Conservation (phyloP, 257 asterid species). For the Cruciata laevipes region DNA sequence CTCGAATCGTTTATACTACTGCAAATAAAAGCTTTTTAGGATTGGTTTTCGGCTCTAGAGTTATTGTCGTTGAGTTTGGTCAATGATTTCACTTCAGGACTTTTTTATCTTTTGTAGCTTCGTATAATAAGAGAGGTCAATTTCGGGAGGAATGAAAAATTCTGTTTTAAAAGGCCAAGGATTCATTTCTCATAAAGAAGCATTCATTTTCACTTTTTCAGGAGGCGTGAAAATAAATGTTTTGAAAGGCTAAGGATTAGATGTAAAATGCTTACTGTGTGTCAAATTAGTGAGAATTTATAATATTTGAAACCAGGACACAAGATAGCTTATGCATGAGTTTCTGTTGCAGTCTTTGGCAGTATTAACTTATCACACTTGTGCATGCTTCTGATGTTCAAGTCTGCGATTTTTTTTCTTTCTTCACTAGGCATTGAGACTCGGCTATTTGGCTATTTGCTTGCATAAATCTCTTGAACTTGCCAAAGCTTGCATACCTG, state of each 20-base stretch:
- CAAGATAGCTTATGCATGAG: not conserved
- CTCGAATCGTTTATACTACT: not conserved
- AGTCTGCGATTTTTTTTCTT: not conserved
- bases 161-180: not conserved
- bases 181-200: no score
- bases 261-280: not conserved
- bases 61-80: not conserved
- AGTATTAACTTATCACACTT: not conserved
- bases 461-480: not conserved
- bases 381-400: not conserved
- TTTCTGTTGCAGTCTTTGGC: not conserved
- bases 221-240: not conserved
- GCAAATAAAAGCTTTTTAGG: not conserved
- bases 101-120: not conserved
- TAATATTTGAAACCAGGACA: not conserved
- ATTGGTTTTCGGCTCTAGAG: not conserved
- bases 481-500: not conserved
- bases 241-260: not conserved
- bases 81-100: no score
- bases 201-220: not conserved
- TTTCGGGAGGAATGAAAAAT: not conserved
- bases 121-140: not conserved
- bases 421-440: not conserved
- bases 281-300: not conserved
- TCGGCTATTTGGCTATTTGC: not conserved